These are phyloP conservation scores for Staphylotrichum longicolle DNA, from an alignment of 495 filamentous ascomycete species.

Conservation along the genomic window DNA sequence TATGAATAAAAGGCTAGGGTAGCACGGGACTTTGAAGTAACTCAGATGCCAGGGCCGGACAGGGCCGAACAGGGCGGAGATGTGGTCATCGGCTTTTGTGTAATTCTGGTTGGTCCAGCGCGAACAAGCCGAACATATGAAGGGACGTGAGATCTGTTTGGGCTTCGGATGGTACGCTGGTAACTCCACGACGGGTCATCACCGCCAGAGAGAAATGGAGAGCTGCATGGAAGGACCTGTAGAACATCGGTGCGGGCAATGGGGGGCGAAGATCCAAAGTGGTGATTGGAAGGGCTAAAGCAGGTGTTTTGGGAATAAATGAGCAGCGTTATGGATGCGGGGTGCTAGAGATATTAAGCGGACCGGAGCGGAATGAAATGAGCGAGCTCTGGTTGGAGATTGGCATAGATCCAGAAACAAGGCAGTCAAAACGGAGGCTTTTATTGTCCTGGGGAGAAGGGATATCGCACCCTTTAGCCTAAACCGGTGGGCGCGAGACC, in stretches of 20 bases:
- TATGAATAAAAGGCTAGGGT: not conserved
- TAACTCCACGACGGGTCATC: constrained; percentile 13
- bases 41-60: too few relatives aligned
- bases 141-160: constrained; percentile 8
- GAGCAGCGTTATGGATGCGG: constrained; percentile 18
- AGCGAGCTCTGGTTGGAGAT: constrained; percentile 18
- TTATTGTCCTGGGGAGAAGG: not conserved
- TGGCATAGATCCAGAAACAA: constrained; percentile 14
- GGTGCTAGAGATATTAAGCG: constrained; percentile 25
- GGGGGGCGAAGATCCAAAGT: constrained; percentile 13
- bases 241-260: constrained; percentile 16
- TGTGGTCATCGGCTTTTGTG: constrained; percentile 26
- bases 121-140: not conserved
- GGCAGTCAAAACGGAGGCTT: constrained; percentile 14
- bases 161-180: constrained; percentile 19
- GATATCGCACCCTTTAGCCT: constrained; percentile 17
- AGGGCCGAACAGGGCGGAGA: not conserved
- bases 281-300: constrained; percentile 36
- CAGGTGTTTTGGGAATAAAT: constrained; percentile 25
- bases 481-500: not conserved
- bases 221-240: constrained; percentile 20
- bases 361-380: constrained; percentile 24
- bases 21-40: not conserved
- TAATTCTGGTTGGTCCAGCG: constrained; percentile 25
- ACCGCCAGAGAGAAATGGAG: constrained; percentile 12